A percentile compares a stretch with the other conserved stretches of the same genome.
phyloP scores from a whole-genome alignment of 2,329 filamentous ascomycete species.

The Neocatenulostroma microsporum region DNA sequence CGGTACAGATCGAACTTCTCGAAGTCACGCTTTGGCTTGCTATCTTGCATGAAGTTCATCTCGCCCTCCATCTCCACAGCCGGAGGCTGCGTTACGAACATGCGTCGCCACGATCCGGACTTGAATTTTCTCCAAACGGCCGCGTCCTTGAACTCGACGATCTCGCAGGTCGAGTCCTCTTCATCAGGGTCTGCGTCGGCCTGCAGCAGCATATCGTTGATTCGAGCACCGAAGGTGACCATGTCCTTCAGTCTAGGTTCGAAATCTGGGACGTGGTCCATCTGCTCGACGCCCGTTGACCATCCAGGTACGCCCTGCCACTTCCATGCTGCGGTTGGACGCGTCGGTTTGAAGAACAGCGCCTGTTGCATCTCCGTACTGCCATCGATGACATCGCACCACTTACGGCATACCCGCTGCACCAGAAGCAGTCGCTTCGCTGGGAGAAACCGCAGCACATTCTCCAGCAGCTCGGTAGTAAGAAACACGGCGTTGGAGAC shows the following conservation, averaged over 20 bases:
- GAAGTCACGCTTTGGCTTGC: neutral
- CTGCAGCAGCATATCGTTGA: no score
- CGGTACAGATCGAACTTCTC: neutral
- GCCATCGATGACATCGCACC: constrained; percentile 1
- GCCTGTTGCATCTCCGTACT: neutral
- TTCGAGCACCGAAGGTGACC: no score
- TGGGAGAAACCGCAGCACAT: constrained; percentile 27
- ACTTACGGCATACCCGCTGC: constrained; percentile 19
- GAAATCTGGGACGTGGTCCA: neutral
- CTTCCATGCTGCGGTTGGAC: neutral
- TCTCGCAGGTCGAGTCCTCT: neutral
- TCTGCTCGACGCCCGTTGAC: no score
- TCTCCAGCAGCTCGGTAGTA: constrained; percentile 32
- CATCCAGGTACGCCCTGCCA: no score
- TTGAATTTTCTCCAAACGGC: neutral
- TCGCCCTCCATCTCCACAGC: neutral
- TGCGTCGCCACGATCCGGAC: neutral
- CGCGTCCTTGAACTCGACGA: neutral
- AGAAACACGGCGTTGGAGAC: constrained; percentile 18
- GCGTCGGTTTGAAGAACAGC: constrained; percentile 1
- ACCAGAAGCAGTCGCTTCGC: constrained; percentile 24
- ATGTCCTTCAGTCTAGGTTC: neutral
- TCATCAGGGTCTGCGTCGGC: no score
- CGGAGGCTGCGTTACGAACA: neutral
- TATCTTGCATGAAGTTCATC: neutral